A percentile compares a stretch with the other conserved stretches of the same genome.
Evolutionary conservation across 2,329 filamentous ascomycete species (phyloP).

Genomic region (Decorospora gaudefroyi): DNA sequence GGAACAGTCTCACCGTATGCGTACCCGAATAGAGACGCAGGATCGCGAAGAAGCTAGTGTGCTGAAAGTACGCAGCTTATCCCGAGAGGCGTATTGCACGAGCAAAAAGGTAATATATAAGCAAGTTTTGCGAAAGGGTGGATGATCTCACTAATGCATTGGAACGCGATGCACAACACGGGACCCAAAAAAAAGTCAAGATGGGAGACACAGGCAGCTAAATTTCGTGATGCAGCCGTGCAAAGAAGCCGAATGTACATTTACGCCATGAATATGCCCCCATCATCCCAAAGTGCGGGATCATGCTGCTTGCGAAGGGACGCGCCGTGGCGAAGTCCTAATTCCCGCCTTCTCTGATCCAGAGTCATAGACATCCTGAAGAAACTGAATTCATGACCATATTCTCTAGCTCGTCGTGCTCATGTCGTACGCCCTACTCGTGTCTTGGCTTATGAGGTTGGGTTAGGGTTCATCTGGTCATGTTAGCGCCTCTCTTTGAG

Average conservation of each 20-base stretch:
- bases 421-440: constrained; percentile 32
- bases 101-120: no score
- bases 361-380: constrained; percentile 47
- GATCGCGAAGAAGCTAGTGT: no score
- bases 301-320: constrained; percentile 36
- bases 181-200: not conserved
- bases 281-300: constrained; percentile 46
- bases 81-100: no score
- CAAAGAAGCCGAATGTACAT: constrained; percentile 46
- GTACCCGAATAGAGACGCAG: no score
- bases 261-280: constrained; percentile 50
- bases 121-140: no score
- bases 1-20: no score
- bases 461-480: constrained; percentile 82
- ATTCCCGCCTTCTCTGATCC: constrained; percentile 47
- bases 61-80: no score
- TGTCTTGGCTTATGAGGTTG: constrained; percentile 63
- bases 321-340: constrained; percentile 38
- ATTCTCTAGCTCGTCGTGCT: constrained; percentile 42
- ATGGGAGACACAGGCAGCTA: constrained; percentile 35
- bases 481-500: constrained; percentile 16
- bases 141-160: no score
- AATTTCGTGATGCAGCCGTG: constrained; percentile 41
- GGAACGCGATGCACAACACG: not conserved
- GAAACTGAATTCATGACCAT: constrained; percentile 45